Base-by-base conservation (phyloP, 2,329 filamentous ascomycete genomes). In the Berkeleyomyces rouxiae region DNA sequence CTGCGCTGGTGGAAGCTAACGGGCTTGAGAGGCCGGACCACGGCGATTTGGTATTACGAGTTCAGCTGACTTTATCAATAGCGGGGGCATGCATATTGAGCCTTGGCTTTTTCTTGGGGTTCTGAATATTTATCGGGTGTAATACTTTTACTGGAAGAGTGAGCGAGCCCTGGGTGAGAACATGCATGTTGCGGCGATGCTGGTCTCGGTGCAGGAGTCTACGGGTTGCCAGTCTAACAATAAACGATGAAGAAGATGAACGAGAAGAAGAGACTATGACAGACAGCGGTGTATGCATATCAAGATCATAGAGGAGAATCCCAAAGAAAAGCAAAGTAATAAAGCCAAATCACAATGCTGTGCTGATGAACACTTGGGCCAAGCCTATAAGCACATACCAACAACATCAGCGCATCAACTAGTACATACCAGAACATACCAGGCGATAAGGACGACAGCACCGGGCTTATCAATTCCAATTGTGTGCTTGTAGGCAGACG, bases 41-140 rank as follows among this genome's bases (percentile, higher is more conserved):
- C 23, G 40, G 13, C 23, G 58, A 16, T 37, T 40, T 7, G 13
- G 16, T 6, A 60, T 60, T 60, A 16, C 23, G 31, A 39, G 33
- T 49, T 47, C 43, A 47, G 58, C 58, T 49, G 58, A 49, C 58
- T 31, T 40, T 47, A 44, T 37, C 31, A 53, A 33, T 47, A 33
- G 37, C n/a, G 36, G 7, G 39, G 44, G 11, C 47, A 58, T 64
- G 62, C 59, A 64, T 61, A 31, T 23, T 2, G 23, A n/a, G 58
- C 58, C 51, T 64, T 64, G 62, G 62, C 62, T 61, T 58, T 46
- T 60, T 60, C 44, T 60, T 60, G 43, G 43, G n/a, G 44, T 49
- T 51, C 16, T 49, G 49, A 23, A 23, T 23, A 23, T 53, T 36
- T 53, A 53, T 53, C 31, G 23, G 49, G 23, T 16, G n/a, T 47